Base-by-base conservation (phyloP, 2,329 filamentous ascomycete species). In the Teratosphaeria epicoccoides region DNA sequence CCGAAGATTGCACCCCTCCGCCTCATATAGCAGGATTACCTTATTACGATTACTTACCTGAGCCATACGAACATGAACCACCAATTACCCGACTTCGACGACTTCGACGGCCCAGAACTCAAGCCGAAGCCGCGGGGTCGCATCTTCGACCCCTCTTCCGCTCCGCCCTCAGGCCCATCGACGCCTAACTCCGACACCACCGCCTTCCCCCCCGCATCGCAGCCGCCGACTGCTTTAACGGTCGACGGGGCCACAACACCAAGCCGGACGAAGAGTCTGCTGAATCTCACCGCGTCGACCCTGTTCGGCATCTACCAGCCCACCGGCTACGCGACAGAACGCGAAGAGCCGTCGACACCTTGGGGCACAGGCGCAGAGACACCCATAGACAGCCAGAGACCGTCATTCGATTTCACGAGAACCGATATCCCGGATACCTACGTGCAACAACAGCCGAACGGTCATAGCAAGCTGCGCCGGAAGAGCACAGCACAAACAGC, bases 231-330 rank as follows among this genome's bases (percentile, higher is more conserved):
- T 5, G 26, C 24, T n/a, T 40, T 47, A 2, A 20, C 4, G 33
- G 46, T 47, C 17, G 59, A 64, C 24, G 62, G 60, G 20, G 53
- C 52, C 20, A 50, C 74, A 81, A 58, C 84, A 1, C 65, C 66
- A 43, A 60, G 79, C 64, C 82, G 87, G 53, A 86, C 84, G 23
- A 82, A 85, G 58, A 95, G 88, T 9, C 80, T 88, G 52, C 74
- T 89, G 64, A 95, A 96, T 66, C 77, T 98, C 54, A 95, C 88
- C 3, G 84, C 87, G 9, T 90, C 88, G 2, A 95, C 93, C 0
- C 79, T 98, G 4, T 87, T 85, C 60, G 91, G 93, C 50, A 98
- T 98, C 63, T 98, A 95, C 73, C 83, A 83, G 10, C 82, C 82
- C 6, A 80, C 80, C 0, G 76, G 78, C 26, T 78, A 78, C 44